Evolutionary conservation across 2,329 filamentous ascomycete species (phyloP), one percentile per base, ranked within the genome.

Genomic region (Arthrobotrys megalospora): DNA sequence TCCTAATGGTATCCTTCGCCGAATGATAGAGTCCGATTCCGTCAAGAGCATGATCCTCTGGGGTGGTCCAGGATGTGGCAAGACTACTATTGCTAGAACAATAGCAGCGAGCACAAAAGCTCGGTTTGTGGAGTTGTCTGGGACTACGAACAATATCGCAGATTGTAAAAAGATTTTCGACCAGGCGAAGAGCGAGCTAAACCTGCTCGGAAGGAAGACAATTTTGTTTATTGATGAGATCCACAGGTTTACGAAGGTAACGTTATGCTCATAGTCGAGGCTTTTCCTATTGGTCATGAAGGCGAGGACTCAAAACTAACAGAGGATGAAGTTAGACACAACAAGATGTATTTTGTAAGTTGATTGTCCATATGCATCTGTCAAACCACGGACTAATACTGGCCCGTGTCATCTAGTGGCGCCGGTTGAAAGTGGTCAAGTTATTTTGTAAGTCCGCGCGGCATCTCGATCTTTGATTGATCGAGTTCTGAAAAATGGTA

Each of bases 171-270:
- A 76, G 62, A 76, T 75, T 53, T 76, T 76, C 16, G 75, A 78
- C 5, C 75, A 78, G 81, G 94, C 96, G 0, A 90, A 89, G 76
- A 92, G 90, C 82, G 96, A 98, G 83, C 85, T 94, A 55, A 86
- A 87, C 0, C 86, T 98, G 64, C 96, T 93, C 0, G 95, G 95
- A 0, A 89, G 94, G 79, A 95, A 93, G 85, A 98, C 96, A 0
- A 97, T 99, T 80, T 90, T 99, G 80, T 99, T 99, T 84, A 97
- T 95, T 85, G 96, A 99, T 85, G 96, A 98, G 86, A 96, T 97
- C 58, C 94, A 97, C 84, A 87, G 80, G 36, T 66, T 72, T 48
- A 70, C 75, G 11, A 75, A 66, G 65, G 66, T 72, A 62, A 50
- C 41, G 53, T 73, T 65, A 24, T n/a, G 4, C 52, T 52, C 28